Percentiles rank a stretch among this genome's conserved stretches.
Conservation (phyloP, 495 filamentous ascomycete genomes). For the Lasiosphaeria hispida region DNA sequence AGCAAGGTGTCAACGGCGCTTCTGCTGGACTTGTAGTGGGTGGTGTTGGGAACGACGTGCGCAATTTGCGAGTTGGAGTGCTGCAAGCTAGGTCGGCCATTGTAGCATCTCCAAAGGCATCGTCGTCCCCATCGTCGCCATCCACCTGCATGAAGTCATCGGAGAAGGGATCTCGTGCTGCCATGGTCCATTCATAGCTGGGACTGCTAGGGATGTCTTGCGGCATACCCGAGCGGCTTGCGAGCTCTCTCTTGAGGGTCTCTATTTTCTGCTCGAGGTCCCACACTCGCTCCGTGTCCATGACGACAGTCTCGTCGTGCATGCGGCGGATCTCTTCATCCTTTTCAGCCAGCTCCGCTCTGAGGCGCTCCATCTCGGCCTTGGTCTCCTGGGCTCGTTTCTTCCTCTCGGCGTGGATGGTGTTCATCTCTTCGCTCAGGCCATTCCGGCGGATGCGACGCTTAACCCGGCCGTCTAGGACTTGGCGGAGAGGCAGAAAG, state of each 20-base stretch:
- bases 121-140: conserved; percentile 29
- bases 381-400: conserved; percentile 36
- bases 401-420: conserved; percentile 57
- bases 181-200: conserved; percentile 40
- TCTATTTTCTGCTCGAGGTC: conserved; percentile 44
- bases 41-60: conserved; percentile 48
- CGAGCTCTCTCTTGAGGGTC: conserved; percentile 30
- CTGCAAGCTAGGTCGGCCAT: conserved; percentile 41
- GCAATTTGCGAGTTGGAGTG: conserved; percentile 38
- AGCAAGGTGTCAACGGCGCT: conserved; percentile 39
- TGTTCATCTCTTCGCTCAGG: conserved; percentile 73
- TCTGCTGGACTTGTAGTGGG: conserved; percentile 45
- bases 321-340: conserved; percentile 50
- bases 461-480: conserved; percentile 68
- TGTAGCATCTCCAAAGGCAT: conserved; percentile 34
- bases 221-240: conserved; percentile 23
- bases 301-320: conserved; percentile 46
- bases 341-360: conserved; percentile 50
- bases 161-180: conserved; percentile 42
- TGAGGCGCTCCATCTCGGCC: conserved; percentile 48
- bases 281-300: conserved; percentile 42
- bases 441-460: conserved; percentile 68
- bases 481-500: conserved; percentile 66
- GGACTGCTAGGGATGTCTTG: conserved; percentile 30
- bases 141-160: conserved; percentile 40